These are phyloP conservation scores for Tolypocladium ophioglossoides DNA, from an alignment of 2,329 filamentous ascomycete species.

Conservation along the genomic window DNA sequence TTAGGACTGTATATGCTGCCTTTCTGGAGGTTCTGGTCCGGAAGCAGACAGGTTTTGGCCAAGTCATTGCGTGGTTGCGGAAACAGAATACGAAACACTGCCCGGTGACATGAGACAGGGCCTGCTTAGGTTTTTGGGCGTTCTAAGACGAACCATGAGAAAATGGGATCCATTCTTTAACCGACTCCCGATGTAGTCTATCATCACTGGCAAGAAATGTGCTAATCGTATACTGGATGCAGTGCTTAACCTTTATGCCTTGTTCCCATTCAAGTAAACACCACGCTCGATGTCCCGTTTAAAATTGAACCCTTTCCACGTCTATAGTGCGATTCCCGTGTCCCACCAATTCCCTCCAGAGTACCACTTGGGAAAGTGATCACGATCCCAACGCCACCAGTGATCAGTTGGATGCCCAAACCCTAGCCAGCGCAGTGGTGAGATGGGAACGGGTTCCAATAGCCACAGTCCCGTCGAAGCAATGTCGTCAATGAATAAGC, in stretches of 20 bases:
- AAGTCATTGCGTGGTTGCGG: constrained; percentile 59
- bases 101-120: background rate
- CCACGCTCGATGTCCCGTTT: background rate
- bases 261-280: background rate
- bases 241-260: background rate
- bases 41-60: constrained; percentile 60
- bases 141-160: background rate
- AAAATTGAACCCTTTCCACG: background rate
- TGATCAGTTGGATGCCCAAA: constrained; percentile 49
- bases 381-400: constrained; percentile 56
- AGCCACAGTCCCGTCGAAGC: constrained; percentile 65
- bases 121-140: background rate
- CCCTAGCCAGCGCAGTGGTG: constrained; percentile 54
- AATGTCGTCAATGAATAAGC: constrained; percentile 66
- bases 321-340: constrained; percentile 21
- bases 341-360: constrained; percentile 53
- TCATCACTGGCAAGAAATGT: background rate
- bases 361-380: constrained; percentile 44
- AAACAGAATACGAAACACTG: constrained; percentile 25
- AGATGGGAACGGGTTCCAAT: constrained; percentile 72
- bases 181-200: background rate
- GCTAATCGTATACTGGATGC: background rate
- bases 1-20: constrained; percentile 57
- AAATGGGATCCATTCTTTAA: background rate
- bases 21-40: constrained; percentile 57